phyloP scores from a whole-genome alignment of 2,329 filamentous ascomycete genomes.

The Aaosphaeria pasadenensis region DNA sequence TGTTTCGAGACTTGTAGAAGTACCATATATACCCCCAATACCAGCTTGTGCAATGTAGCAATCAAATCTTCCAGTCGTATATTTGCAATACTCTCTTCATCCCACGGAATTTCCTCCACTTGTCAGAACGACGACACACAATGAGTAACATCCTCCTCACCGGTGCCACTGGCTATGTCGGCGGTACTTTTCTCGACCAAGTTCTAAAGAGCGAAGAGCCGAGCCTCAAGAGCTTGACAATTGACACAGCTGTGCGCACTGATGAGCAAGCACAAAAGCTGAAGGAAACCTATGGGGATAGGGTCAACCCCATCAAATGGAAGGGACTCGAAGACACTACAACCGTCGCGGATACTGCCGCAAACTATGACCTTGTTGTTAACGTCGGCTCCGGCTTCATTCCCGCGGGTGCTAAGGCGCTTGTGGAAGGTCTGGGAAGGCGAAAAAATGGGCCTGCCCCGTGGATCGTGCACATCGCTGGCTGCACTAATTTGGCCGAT shows the following conservation, averaged over 20 bases:
- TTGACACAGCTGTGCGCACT: not conserved
- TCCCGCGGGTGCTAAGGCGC: constrained; percentile 35
- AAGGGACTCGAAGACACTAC: not conserved
- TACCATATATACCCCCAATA: too few species aligned
- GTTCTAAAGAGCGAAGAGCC: not conserved
- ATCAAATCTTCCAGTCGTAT: too few species aligned
- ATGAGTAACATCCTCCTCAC: not conserved
- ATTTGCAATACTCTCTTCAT: too few species aligned
- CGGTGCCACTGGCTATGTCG: not conserved
- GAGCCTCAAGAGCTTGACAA: not conserved
- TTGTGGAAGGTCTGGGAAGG: constrained; percentile 43
- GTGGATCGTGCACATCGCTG: constrained; percentile 37
- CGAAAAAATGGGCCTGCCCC: constrained; percentile 37
- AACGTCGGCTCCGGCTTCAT: constrained; percentile 44
- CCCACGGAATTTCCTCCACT: too few species aligned
- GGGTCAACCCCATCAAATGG: not conserved
- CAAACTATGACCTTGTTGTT: constrained; percentile 32
- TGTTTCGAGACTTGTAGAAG: too few species aligned
- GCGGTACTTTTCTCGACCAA: not conserved
- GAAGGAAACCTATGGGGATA: not conserved
- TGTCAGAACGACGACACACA: too few species aligned
- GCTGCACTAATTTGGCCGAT: not conserved
- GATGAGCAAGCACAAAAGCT: not conserved
- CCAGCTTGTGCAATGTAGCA: too few species aligned
- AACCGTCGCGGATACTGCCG: not conserved